Base-by-base conservation (phyloP, 371 early-diverging fungal genomes). In the Mortierella sp. region DNA sequence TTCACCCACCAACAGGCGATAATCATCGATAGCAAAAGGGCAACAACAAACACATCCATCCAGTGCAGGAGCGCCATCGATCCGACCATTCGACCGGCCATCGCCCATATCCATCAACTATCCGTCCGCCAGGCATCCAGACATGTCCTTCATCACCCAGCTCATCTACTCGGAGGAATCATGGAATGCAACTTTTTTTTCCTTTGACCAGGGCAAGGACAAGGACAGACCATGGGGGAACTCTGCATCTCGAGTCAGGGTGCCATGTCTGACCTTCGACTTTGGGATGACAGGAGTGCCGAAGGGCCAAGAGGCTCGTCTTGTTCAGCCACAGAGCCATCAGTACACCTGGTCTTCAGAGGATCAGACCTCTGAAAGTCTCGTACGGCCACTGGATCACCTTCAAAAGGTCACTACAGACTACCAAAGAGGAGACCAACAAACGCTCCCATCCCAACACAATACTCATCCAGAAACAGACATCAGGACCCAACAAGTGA, bases 141-240 rank as follows among this genome's bases (percentile, higher is more conserved):
- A 73, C 16, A 24, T 42, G 21, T 10, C 68, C 34, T 21, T 38
- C 63, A 63, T 63, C 63, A 63, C 38, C 7, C 63, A 8, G 19
- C 44, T 68, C 68, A 68, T 65, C 42, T 38, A 38, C 24, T 68
- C 42, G 16, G 16, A 68, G 44, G 38, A 68, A 21, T 68, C 42
- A 42, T 21, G 68, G 68, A 68, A 68, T 68, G 68, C 21, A 42
- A 10, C 34, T 34, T 63, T 14, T 44, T n/a, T 72, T 10, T 26
- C 45, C 38, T 65, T 28, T 31, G 50, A 44, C 45, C 45, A 13
- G 24, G 26, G 19, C 72, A 11, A 60, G 13, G 42, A 9, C n/a
- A n/a, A 9, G 38, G 58, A 26, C 26, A 47, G 70, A 16, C 72
- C 79, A 78, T 73, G 60, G 78, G 2, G 65, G 44, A 63, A 73